Evolutionary conservation across 139 green algal species (phyloP).

Genomic region (Gonium pectorale): DNA sequence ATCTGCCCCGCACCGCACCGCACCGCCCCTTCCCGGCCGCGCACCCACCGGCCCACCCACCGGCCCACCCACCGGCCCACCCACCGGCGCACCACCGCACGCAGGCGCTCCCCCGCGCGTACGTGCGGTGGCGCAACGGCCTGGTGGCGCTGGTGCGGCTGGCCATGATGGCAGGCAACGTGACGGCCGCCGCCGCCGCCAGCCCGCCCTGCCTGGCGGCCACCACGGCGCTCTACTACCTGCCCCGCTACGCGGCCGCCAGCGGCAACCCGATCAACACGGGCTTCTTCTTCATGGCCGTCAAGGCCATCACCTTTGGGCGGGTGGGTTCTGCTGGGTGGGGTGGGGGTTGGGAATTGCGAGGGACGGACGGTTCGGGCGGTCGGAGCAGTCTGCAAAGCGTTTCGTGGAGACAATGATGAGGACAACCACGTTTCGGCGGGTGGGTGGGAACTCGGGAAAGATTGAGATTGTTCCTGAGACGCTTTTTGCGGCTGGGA

Average conservation of each 20-base stretch:
- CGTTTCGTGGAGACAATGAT: no score
- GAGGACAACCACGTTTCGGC: no score
- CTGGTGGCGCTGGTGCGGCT: neutral
- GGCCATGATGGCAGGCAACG: conserved; percentile 25
- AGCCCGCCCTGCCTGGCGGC: conserved; percentile 3
- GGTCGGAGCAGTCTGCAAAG: no score
- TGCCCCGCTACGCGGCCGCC: neutral
- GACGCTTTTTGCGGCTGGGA: no score
- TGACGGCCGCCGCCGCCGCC: neutral
- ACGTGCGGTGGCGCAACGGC: conserved; percentile 11
- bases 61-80: neutral
- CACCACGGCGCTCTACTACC: conserved; percentile 33
- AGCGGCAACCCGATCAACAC: neutral
- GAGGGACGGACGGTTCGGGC: no score
- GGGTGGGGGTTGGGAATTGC: neutral
- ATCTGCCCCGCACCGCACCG: no score
- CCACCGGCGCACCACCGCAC: neutral
- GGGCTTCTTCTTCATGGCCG: neutral
- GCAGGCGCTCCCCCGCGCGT: neutral
- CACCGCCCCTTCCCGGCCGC: no score
- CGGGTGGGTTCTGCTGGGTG: neutral
- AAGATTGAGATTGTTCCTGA: no score
- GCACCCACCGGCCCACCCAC: neutral
- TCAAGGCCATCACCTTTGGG: neutral
- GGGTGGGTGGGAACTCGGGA: no score